These are phyloP conservation scores for Xylariaceae sp. DNA, from an alignment of 2,329 filamentous ascomycete species.

Conservation along the genomic window DNA sequence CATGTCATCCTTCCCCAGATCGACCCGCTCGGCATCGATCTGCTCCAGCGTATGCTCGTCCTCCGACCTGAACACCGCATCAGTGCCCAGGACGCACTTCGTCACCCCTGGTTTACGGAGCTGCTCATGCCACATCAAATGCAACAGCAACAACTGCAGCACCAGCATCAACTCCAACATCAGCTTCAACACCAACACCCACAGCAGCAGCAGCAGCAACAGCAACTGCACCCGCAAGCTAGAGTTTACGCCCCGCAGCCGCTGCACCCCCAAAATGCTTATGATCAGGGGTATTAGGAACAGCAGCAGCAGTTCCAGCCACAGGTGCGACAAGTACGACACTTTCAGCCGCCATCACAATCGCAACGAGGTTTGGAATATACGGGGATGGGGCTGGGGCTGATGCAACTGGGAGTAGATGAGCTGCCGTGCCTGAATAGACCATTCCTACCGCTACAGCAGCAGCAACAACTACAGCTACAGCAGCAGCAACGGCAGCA, in stretches of 20 bases:
- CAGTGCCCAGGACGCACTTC: conserved; percentile 77
- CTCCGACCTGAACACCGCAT: conserved; percentile 86
- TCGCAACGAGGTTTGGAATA: too few relatives aligned
- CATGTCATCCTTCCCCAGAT: conserved; percentile 84
- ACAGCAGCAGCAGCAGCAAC: conserved; percentile 36
- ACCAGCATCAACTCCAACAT: conserved; percentile 39
- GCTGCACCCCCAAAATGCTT: conserved; percentile 26
- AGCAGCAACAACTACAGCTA: too few relatives aligned
- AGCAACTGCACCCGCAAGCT: conserved; percentile 40
- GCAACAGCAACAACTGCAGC: conserved; percentile 34
- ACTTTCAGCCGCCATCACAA: too few relatives aligned
- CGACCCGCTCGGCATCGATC: conserved; percentile 77
- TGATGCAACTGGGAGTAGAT: too few relatives aligned
- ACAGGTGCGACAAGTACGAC: too few relatives aligned
- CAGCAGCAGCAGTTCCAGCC: background rate
- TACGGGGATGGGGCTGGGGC: too few relatives aligned
- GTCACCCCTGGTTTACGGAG: conserved; percentile 89
- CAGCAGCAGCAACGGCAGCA: too few relatives aligned
- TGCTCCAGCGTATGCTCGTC: conserved; percentile 87
- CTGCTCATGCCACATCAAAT: conserved; percentile 54
- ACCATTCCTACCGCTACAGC: too few relatives aligned
- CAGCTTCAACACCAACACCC: conserved; percentile 39
- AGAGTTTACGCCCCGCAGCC: conserved; percentile 27
- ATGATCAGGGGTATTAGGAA: conserved; percentile 26
- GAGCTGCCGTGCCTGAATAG: too few relatives aligned